Conservation (phyloP, 2,329 filamentous ascomycete species). For the Sclerotinia minor region DNA sequence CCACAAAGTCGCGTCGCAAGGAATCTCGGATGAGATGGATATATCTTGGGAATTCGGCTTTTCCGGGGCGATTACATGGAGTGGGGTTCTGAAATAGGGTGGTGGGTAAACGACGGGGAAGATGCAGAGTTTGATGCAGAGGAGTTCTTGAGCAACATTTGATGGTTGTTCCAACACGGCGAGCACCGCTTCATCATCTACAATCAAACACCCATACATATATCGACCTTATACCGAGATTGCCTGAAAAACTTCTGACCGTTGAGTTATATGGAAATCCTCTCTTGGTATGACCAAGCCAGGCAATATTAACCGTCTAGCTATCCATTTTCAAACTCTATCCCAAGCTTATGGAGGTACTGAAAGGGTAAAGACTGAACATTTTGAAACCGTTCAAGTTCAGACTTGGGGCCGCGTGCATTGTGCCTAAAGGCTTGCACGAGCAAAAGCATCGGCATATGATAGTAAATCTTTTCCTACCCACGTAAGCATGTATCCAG, state of each 20-base stretch:
- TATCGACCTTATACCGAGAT: no score
- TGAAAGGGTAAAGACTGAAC: neutral
- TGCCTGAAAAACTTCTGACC: no score
- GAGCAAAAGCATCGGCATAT: neutral
- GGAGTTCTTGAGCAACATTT: constrained; percentile 10
- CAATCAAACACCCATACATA: no score
- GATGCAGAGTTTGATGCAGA: neutral
- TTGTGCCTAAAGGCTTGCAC: neutral
- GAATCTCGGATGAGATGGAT: constrained; percentile 8
- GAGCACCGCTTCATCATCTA: neutral
- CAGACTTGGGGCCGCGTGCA: constrained; percentile 8
- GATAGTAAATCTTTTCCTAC: neutral
- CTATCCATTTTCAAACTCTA: neutral
- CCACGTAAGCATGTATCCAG: no score
- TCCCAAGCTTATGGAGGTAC: neutral
- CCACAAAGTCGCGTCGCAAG: neutral
- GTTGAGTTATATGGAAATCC: neutral
- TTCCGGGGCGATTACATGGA: constrained; percentile 2
- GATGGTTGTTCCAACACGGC: neutral
- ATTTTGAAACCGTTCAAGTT: constrained; percentile 12
- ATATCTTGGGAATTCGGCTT: constrained; percentile 21
- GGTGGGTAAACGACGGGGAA: neutral
- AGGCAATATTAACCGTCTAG: neutral
- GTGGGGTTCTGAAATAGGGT: neutral
- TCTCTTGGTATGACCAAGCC: neutral